Evolutionary conservation across 2,329 filamentous ascomycete species (phyloP).

Genomic region (Sclerotinia glacialis): DNA sequence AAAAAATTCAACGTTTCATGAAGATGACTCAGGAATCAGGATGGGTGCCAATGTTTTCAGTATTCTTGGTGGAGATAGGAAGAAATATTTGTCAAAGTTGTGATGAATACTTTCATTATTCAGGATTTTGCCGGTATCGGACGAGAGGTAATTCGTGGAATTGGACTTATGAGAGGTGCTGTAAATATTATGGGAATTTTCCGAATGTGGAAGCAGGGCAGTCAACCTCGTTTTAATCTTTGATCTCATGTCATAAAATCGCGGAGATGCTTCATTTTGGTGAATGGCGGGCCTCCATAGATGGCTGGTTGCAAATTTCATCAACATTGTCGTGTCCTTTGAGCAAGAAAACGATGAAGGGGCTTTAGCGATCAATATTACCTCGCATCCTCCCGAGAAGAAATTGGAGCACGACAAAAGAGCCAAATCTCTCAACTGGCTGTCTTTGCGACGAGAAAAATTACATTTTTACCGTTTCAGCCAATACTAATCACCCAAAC

Average conservation of each 20-base stretch:
- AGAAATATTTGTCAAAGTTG: constrained; percentile 7
- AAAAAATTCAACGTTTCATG: background rate
- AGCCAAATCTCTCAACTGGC: background rate
- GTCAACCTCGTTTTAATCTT: background rate
- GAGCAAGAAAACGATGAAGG: background rate
- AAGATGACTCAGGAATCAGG: constrained; percentile 2
- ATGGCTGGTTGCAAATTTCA: background rate
- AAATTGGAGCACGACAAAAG: background rate
- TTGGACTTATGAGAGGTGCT: background rate
- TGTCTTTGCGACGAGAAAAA: background rate
- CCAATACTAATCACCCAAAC: background rate
- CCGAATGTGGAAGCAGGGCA: background rate
- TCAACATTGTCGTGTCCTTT: background rate
- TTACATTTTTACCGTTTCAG: background rate
- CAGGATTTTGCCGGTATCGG: constrained; percentile 4
- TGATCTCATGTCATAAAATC: background rate
- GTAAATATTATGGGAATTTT: constrained; percentile 2
- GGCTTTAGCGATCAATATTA: constrained; percentile 3
- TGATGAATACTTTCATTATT: constrained; percentile 11
- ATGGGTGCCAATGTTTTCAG: constrained; percentile 7
- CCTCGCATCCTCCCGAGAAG: background rate
- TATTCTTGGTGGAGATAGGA: constrained; percentile 9
- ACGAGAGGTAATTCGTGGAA: background rate
- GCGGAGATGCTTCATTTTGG: background rate
- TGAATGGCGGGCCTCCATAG: no score